Evolutionary conservation across 768 basidiomycete species (phyloP).

Genomic region (Russula emetica): DNA sequence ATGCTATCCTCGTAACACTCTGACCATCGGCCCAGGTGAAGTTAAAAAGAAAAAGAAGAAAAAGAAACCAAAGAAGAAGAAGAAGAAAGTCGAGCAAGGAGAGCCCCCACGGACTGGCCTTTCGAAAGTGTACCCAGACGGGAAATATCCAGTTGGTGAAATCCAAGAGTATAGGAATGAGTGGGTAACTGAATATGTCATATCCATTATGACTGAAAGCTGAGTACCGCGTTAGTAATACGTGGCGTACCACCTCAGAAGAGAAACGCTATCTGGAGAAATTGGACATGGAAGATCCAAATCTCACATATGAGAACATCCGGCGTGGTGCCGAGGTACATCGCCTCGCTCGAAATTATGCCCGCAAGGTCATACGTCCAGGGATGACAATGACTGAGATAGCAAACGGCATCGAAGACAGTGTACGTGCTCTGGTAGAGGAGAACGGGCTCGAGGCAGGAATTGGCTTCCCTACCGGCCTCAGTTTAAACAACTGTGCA

Average conservation of each 20-base stretch:
- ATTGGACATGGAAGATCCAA: conserved; percentile 71
- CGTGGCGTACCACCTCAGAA: conserved; percentile 84
- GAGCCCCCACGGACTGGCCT: conserved; percentile 89
- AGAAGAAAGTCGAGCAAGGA: conserved; percentile 70
- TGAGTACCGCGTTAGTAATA: conserved; percentile 52
- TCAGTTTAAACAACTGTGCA: conserved; percentile 90
- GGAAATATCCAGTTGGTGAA: conserved; percentile 89
- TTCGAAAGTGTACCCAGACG: conserved; percentile 81
- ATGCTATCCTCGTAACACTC: neutral
- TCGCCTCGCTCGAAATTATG: conserved; percentile 81
- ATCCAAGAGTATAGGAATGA: conserved; percentile 88
- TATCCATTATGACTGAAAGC: neutral
- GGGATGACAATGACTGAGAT: conserved; percentile 96
- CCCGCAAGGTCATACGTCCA: conserved; percentile 78
- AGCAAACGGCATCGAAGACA: conserved; percentile 88
- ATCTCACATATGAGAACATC: conserved; percentile 83
- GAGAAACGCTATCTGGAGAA: conserved; percentile 85
- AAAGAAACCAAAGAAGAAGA: conserved; percentile 89
- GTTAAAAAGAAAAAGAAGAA: conserved; percentile 88
- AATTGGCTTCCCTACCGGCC: conserved; percentile 93
- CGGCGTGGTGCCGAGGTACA: conserved; percentile 95
- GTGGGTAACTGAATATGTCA: conserved; percentile 46
- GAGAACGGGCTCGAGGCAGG: conserved; percentile 82
- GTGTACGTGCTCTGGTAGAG: conserved; percentile 86
- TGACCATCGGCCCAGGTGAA: conserved; percentile 37